Evolutionary conservation across 257 asterid species (phyloP), one percentile per base, ranked within the genome.

Genomic region (Sherardia arvensis): DNA sequence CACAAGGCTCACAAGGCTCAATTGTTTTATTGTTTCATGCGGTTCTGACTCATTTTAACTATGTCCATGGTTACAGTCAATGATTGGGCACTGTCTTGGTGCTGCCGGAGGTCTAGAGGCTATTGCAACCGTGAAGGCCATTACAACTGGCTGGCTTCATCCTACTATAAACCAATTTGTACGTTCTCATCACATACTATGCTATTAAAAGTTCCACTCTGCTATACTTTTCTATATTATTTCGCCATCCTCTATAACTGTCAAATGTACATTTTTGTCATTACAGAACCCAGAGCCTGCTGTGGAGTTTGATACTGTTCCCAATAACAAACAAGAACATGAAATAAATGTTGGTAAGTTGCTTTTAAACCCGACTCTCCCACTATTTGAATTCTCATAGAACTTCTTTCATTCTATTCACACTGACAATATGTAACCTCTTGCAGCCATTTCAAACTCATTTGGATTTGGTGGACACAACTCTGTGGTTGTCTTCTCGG

Each of bases 71-170:
- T 25, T 82, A 22, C 91, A 90, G 97, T 90, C 97, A 51, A 90
- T 90, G 97, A 87, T 90, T 63, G 97, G 97, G 63, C 97, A 90
- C 66, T 90, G 96, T 73, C 90, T 90, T 33, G 97, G 96, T 66
- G 97, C 96, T 72, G 95, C 97, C 62, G 97, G 97, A 76, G 97
- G 97, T 61, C 75, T 91, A 71, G 97, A 91, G 80, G 96, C 97
- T 71, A 91, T 91, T 43, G 97, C 97, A 47, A 72, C 96, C 32
- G 77, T 91, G 49, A 87, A 87, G 79, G 95, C 97, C 69, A 77
- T 84, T 59, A 91, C 90, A 53, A 85, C 93, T 1, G 97, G 97
- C 74, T 90, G 97, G 97, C 79, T 90, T 66, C 97, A 90, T 79
- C 96, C 97, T 53, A 76, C 93, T 62, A 85, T 90, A 14, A 90